Evolutionary conservation across 768 basidiomycete genomes (phyloP), one percentile per base, ranked within the genome.

Genomic region (Kwoniella heveanensis): DNA sequence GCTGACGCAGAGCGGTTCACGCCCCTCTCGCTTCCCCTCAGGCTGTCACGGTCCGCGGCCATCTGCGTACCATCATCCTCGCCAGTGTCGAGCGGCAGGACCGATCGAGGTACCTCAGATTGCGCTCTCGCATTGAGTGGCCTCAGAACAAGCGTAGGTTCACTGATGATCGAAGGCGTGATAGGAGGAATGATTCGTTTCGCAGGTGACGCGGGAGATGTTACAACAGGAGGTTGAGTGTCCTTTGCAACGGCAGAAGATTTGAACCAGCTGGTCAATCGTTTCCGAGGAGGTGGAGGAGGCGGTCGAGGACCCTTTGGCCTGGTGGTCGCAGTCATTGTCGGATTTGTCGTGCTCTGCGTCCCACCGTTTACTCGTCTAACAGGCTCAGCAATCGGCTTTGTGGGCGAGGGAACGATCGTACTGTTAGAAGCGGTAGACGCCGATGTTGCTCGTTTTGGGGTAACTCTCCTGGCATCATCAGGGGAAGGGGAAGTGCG

Each of bases 231-330:
- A 44, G 17, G 39, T 44, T 44, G 39, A 44, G 17, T 17, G 19
- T 44, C 39, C 39, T 44, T 44, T n/a, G 36, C 30, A 36, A 27
- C 22, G 44, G 29, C 48, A 24, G 48, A 44, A 39, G 22, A 27
- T 37, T 46, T 59, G 49, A 44, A 26, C 57, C 57, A 60, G 12
- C 24, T 53, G 12, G 50, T 59, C 32, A 44, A 61, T n/a, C 66
- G 64, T 36, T 60, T 37, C 4, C 57, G 58, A 0, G 71, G 71
- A 25, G 64, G 60, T 3, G 72, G 72, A 8, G 74, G 66, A 1
- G 59, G 69, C 10, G 74, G 74, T 68, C 69, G 60, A 13, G 71
- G 71, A 27, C 71, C 71, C 47, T 60, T 66, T 1, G 74, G 74
- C 27, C 54, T 64, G 27, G 19, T 54, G 32, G 58, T 51, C 19